Evolutionary conservation across 2,329 filamentous ascomycete species (phyloP).

Genomic region (Hypomyces rosellus): DNA sequence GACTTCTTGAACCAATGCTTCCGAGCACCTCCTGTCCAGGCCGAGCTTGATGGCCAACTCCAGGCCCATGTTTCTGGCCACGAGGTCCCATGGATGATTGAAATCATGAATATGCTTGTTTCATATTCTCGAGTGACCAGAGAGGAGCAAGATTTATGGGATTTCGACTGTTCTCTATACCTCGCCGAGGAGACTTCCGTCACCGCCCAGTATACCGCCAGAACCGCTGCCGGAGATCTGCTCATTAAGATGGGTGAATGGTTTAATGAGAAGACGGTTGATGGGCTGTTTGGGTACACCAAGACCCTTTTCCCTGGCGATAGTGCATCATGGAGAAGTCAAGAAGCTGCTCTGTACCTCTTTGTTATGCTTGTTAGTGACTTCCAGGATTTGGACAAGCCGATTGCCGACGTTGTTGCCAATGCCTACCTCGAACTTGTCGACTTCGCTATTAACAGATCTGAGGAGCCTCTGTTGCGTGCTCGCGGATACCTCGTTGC

Average conservation of each 20-base stretch:
- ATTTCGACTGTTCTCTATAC: slow-evolving; percentile 93
- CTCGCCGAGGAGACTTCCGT: slow-evolving; percentile 92
- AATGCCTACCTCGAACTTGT: slow-evolving; percentile 75
- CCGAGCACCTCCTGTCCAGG: slow-evolving; percentile 78
- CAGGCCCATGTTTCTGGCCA: slow-evolving; percentile 51
- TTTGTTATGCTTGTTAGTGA: slow-evolving; percentile 80
- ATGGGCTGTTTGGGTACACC: slow-evolving; percentile 72
- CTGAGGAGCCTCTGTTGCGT: slow-evolving; percentile 69
- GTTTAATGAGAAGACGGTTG: slow-evolving; percentile 68
- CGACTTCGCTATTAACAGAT: slow-evolving; percentile 64
- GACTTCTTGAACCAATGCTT: slow-evolving; percentile 92
- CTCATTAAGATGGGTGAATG: slow-evolving; percentile 90
- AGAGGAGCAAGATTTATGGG: slow-evolving; percentile 93
- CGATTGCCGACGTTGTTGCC: slow-evolving; percentile 62
- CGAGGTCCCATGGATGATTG: slow-evolving; percentile 72
- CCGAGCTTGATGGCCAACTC: slow-evolving; percentile 80
- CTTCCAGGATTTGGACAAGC: slow-evolving; percentile 69
- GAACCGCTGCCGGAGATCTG: slow-evolving; percentile 86
- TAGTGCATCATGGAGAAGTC: slow-evolving; percentile 48
- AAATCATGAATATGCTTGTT: slow-evolving; percentile 79
- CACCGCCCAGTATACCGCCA: slow-evolving; percentile 90
- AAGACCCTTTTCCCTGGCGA: slow-evolving; percentile 61
- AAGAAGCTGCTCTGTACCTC: slow-evolving; percentile 78
- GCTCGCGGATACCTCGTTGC: slow-evolving; percentile 84
- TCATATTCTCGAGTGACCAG: slow-evolving; percentile 83